Evolutionary conservation across 148 eudicot genomes (phyloP).

Genomic region (Silene latifolia): DNA sequence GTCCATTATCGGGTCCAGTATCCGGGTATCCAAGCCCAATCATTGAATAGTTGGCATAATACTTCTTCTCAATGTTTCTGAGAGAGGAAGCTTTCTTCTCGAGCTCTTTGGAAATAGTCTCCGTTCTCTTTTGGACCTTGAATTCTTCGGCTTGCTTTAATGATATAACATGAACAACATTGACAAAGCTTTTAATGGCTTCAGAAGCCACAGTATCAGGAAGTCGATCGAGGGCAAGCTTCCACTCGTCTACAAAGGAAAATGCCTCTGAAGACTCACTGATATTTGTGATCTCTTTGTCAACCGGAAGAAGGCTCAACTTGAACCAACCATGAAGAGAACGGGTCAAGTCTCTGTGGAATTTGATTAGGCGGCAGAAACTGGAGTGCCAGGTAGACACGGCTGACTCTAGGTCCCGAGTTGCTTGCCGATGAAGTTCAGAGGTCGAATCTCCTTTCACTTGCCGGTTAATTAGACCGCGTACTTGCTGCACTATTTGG

Average conservation of each 20-base stretch:
- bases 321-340: conserved; percentile 98
- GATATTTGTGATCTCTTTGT: conserved; percentile 33
- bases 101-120: conserved; percentile 74
- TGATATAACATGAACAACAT: conserved; percentile 64
- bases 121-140: conserved; percentile 69
- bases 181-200: conserved; percentile 92
- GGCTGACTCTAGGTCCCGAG: conserved; percentile 88
- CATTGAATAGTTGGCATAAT: conserved; percentile 79
- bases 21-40: conserved; percentile 81
- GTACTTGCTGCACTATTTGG: conserved; percentile 94
- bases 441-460: conserved; percentile 69
- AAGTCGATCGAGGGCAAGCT: conserved; percentile 59
- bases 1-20: conserved; percentile 54
- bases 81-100: conserved; percentile 84
- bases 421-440: conserved; percentile 92
- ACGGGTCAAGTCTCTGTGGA: conserved; percentile 70
- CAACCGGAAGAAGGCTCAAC: conserved; percentile 60
- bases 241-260: conserved; percentile 82
- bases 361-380: conserved; percentile 78
- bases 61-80: conserved; percentile 80
- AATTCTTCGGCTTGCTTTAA: conserved; percentile 61
- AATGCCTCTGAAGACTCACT: conserved; percentile 48
- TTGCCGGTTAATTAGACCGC: conserved; percentile 64
- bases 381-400: conserved; percentile 95
- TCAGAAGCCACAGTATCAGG: conserved; percentile 58